Evolutionary conservation across 495 filamentous ascomycete species (phyloP).

Genomic region (Articulospora tetracladia): DNA sequence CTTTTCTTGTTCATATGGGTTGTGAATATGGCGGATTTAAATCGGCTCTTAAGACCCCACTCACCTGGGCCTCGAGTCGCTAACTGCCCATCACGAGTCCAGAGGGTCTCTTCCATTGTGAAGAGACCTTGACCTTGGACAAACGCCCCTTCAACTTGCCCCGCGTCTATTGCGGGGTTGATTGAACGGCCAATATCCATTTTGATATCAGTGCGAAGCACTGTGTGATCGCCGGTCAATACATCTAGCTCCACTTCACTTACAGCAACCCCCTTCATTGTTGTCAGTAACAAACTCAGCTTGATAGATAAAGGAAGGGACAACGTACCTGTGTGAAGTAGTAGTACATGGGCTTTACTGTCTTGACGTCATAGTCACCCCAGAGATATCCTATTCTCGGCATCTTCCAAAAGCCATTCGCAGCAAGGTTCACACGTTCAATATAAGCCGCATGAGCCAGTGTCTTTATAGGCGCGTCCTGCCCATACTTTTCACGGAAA

Average conservation of each 20-base stretch:
- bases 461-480: conserved; percentile 29
- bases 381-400: conserved; percentile 34
- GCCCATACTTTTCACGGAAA: conserved; percentile 30
- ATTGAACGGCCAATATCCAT: conserved; percentile 40
- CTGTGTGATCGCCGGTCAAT: conserved; percentile 34
- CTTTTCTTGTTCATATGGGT: no score
- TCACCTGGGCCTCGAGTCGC: conserved; percentile 33
- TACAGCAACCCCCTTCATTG: conserved; percentile 28
- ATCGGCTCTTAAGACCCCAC: no score
- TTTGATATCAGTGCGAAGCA: conserved; percentile 35
- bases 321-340: conserved; percentile 32
- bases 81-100: conserved; percentile 28
- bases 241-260: conserved; percentile 37
- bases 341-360: conserved; percentile 35
- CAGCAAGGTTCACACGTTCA: conserved; percentile 34
- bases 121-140: conserved; percentile 38
- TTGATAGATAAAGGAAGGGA: background rate
- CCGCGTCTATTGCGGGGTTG: conserved; percentile 40
- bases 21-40: no score
- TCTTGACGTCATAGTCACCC: conserved; percentile 30
- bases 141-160: conserved; percentile 39
- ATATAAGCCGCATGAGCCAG: conserved; percentile 35
- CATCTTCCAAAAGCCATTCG: conserved; percentile 39
- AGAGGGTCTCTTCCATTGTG: conserved; percentile 38
- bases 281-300: background rate